Percentiles rank a stretch among this genome's conserved stretches.
These are phyloP conservation scores for Uromyces viciae-fabae DNA, from an alignment of 1,284 basidiomycete genomes.

Conservation along the genomic window DNA sequence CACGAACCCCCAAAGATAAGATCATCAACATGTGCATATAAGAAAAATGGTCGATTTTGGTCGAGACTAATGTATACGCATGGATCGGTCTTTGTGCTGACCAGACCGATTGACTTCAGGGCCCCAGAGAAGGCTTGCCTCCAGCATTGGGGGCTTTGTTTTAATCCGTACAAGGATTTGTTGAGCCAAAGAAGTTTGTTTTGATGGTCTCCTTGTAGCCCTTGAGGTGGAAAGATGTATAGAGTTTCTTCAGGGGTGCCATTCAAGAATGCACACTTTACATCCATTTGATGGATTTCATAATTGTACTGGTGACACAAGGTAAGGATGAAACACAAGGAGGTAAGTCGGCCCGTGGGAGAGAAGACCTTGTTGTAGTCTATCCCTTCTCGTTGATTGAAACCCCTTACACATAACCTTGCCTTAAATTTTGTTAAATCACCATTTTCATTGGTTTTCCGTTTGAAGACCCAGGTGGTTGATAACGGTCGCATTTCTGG, in stretches of 20 bases:
- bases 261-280: not conserved
- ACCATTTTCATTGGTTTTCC: not conserved
- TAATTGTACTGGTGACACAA: not conserved
- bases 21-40: slow-evolving; percentile 1
- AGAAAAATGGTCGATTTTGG: not conserved
- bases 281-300: slow-evolving; percentile 5
- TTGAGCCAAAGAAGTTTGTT: not conserved
- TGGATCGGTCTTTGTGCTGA: not conserved
- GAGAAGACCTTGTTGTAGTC: not conserved
- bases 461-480: slow-evolving; percentile 3
- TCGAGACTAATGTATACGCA: not conserved
- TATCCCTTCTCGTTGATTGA: not conserved
- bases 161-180: not conserved
- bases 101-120: not conserved
- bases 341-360: not conserved
- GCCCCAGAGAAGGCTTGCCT: not conserved
- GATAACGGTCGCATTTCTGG: not conserved
- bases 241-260: not conserved
- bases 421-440: not conserved
- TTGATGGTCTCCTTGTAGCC: not conserved
- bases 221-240: not conserved
- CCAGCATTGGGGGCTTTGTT: slow-evolving; percentile 15
- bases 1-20: not conserved
- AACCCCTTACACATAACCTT: not conserved
- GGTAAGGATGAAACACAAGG: not conserved